Conservation (phyloP, 495 filamentous ascomycete genomes). For the Glonium stellatum region DNA sequence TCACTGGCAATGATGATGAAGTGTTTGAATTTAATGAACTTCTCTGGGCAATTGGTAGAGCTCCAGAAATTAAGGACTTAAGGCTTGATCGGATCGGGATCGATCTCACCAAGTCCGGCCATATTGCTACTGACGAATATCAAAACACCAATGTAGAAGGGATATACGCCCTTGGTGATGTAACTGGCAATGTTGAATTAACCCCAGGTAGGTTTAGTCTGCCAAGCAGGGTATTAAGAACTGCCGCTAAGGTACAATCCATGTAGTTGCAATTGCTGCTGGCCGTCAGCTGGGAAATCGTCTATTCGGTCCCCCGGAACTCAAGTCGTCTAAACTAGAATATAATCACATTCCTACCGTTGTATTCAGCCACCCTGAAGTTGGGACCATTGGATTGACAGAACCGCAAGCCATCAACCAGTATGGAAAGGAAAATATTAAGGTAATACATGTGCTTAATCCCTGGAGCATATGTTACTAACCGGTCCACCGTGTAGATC, state of each 20-base stretch:
- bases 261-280: slow-evolving; percentile 51
- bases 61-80: slow-evolving; percentile 13
- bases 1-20: slow-evolving; percentile 16
- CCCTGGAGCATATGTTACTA: background rate
- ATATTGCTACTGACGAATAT: slow-evolving; percentile 50
- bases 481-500: slow-evolving; percentile 18
- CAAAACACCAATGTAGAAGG: slow-evolving; percentile 52
- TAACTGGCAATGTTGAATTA: slow-evolving; percentile 52
- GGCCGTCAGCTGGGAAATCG: slow-evolving; percentile 53
- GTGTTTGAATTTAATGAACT: slow-evolving; percentile 22
- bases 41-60: slow-evolving; percentile 25
- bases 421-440: slow-evolving; percentile 52
- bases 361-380: slow-evolving; percentile 55
- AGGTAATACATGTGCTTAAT: slow-evolving; percentile 25
- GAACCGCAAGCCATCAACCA: slow-evolving; percentile 48
- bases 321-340: slow-evolving; percentile 44
- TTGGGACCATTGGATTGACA: slow-evolving; percentile 52
- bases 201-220: slow-evolving; percentile 39
- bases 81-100: slow-evolving; percentile 12
- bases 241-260: background rate
- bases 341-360: slow-evolving; percentile 56
- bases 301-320: slow-evolving; percentile 48
- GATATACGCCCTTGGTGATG: slow-evolving; percentile 55
- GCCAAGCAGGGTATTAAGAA: background rate
- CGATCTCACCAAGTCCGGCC: slow-evolving; percentile 31